A percentile compares a stretch with the other conserved stretches of the same genome.
These are phyloP conservation scores for Ganoderma boninense DNA, from an alignment of 1,284 basidiomycete species.

Conservation along the genomic window DNA sequence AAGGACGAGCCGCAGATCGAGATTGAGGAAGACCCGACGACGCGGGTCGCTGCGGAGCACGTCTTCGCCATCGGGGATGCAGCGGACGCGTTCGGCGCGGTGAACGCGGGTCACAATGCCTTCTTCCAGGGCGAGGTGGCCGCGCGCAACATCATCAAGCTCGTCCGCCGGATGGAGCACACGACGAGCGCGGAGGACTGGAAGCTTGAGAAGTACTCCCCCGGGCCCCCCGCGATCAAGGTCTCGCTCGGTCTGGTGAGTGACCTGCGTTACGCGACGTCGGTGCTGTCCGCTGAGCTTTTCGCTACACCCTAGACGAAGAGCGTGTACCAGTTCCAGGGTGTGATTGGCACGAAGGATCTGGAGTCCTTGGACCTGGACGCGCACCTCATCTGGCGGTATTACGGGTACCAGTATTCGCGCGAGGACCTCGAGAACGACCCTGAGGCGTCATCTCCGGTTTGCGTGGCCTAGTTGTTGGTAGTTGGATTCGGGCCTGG, in stretches of 20 bases:
- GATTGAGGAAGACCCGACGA: slow-evolving; percentile 28
- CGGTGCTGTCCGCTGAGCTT: neutral
- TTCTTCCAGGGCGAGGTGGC: slow-evolving; percentile 67
- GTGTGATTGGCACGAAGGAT: slow-evolving; percentile 52
- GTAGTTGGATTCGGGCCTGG: neutral
- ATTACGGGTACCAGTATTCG: slow-evolving; percentile 25
- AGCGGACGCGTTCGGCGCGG: slow-evolving; percentile 74
- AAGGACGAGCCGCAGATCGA: slow-evolving; percentile 40
- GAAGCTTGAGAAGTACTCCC: slow-evolving; percentile 62
- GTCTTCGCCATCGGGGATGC: slow-evolving; percentile 77
- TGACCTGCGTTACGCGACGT: slow-evolving; percentile 19
- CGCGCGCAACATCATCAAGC: slow-evolving; percentile 58
- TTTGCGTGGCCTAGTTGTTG: neutral
- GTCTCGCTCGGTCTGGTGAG: slow-evolving; percentile 70
- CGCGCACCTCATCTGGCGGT: slow-evolving; percentile 40
- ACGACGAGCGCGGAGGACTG: slow-evolving; percentile 8
- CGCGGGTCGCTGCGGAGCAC: slow-evolving; percentile 55
- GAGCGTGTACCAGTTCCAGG: slow-evolving; percentile 55
- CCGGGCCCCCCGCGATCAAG: slow-evolving; percentile 71
- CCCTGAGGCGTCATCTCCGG: slow-evolving; percentile 1
- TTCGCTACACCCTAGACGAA: slow-evolving; percentile 41
- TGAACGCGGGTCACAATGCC: slow-evolving; percentile 77
- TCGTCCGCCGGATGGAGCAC: slow-evolving; percentile 43
- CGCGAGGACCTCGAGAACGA: slow-evolving; percentile 29
- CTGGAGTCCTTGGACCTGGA: slow-evolving; percentile 57